Base-by-base conservation (phyloP, 495 filamentous ascomycete species). In the Annulohypoxylon moriforme region DNA sequence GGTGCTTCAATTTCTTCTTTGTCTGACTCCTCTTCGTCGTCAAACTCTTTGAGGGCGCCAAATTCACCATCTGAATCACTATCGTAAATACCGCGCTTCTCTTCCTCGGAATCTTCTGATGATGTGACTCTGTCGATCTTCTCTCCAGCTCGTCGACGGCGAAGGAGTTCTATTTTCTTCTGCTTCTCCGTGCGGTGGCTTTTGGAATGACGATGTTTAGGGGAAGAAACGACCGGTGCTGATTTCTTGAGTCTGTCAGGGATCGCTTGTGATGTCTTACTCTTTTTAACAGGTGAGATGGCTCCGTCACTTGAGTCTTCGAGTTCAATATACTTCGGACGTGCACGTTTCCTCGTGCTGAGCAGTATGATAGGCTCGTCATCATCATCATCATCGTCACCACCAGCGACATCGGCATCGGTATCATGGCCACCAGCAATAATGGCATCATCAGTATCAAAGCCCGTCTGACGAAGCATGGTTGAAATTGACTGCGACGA, bases 91-190 rank as follows among this genome's bases (percentile, higher is more conserved):
- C 76, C 78, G 38, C 44, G 65, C 9, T 68, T 64, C 18, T 78
- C 77, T 36, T 84, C 83, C 1, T 79, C 76, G 13, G 78, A 74
- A 14, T 66, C 58, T 18, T 69, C 59, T 24, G 72, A 75, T 1
- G 77, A 76, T 0, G 83, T 82, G 0, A 80, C 68, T 52, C 84
- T 73, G 0, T 78, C 69, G 16, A 85, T 81, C 58, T 81, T 85
- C 55, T 88, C 77, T 3, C 90, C 90, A 4, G 89, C 87, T 20
- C 89, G 85, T 55, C 85, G 81, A 33, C 87, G 84, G 38, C 84
- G 86, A 4, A 91, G 76, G 5, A 85, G 75, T 67, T 90, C 87
- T 27, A 89, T 68, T n/a, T 74, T 76, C 68, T 78, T 80, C 58
- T 78, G 74, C 8, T 75, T 77, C 18, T 68, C 64, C 6, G 75